Percentiles rank a stretch among this genome's conserved stretches.
Conservation (phyloP, 139 green algal species). For the Closterium sp. region DNA sequence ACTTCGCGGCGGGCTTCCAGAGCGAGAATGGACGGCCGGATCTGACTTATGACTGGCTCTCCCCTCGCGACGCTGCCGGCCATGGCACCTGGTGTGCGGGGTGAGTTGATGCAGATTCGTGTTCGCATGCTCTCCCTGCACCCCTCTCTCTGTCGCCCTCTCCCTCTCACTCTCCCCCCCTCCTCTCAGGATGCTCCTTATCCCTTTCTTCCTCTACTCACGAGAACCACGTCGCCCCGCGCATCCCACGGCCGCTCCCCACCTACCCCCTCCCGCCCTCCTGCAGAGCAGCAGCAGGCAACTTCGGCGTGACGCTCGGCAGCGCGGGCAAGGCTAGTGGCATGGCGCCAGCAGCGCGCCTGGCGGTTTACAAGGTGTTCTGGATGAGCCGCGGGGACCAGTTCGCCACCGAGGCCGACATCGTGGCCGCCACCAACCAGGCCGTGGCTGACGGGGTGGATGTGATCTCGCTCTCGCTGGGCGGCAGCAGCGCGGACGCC, state of each 20-base stretch:
- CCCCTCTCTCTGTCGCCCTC: not conserved
- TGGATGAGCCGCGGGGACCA: not conserved
- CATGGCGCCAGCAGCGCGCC: not conserved
- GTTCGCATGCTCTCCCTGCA: too few species aligned
- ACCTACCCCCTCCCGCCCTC: too few species aligned
- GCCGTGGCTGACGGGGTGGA: conserved; percentile 30
- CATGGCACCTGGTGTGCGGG: not conserved
- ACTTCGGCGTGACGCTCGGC: not conserved
- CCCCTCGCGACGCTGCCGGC: not conserved
- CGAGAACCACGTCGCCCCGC: not conserved
- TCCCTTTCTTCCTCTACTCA: not conserved
- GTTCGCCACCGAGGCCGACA: conserved; percentile 2
- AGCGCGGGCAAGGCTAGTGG: not conserved
- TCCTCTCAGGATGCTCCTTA: not conserved
- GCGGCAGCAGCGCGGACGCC: not conserved
- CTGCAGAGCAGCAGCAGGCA: not conserved
- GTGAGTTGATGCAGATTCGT: not conserved
- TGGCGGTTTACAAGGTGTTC: not conserved
- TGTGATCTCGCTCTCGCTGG: conserved; percentile 10
- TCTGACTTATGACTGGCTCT: not conserved
- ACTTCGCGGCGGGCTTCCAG: not conserved
- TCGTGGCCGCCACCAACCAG: not conserved
- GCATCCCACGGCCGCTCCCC: too few species aligned
- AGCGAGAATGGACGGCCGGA: not conserved
- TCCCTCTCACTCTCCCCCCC: not conserved